phyloP scores from a whole-genome alignment of 2,329 filamentous ascomycete species.

The Alternaria conjuncta region DNA sequence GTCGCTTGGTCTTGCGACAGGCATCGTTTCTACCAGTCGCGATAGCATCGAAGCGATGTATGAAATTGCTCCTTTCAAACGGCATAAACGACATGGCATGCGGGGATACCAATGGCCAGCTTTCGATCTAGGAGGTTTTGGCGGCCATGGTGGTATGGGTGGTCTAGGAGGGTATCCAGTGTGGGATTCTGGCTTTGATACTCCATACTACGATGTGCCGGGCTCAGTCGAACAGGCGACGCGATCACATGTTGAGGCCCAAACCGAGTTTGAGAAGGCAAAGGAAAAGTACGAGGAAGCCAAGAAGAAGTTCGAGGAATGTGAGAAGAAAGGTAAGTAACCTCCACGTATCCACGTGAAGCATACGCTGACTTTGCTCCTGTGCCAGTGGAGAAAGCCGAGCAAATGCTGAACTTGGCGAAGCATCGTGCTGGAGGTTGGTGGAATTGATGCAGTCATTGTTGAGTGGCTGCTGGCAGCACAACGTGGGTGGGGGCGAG shows the following conservation, averaged over 20 bases:
- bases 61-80: not conserved
- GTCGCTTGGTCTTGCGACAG: not conserved
- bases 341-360: not conserved
- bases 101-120: not conserved
- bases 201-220: not conserved
- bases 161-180: not conserved
- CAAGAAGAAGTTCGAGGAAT: slow-evolving; percentile 24
- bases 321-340: slow-evolving; percentile 17
- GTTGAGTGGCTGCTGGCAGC: not conserved
- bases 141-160: not conserved
- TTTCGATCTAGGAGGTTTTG: not conserved
- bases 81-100: not conserved
- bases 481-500: not conserved
- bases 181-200: not conserved
- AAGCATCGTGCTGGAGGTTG: slow-evolving; percentile 4
- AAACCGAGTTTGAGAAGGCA: slow-evolving; percentile 16
- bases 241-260: slow-evolving; percentile 19
- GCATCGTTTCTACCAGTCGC: too few relatives aligned
- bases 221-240: slow-evolving; percentile 23
- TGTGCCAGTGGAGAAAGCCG: slow-evolving; percentile 14
- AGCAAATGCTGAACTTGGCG: slow-evolving; percentile 7
- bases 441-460: not conserved
- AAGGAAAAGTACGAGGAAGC: slow-evolving; percentile 22
- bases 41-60: slow-evolving; percentile 1
- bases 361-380: not conserved